Conservation (phyloP, 495 filamentous ascomycete species). For the Xylaria longipes region DNA sequence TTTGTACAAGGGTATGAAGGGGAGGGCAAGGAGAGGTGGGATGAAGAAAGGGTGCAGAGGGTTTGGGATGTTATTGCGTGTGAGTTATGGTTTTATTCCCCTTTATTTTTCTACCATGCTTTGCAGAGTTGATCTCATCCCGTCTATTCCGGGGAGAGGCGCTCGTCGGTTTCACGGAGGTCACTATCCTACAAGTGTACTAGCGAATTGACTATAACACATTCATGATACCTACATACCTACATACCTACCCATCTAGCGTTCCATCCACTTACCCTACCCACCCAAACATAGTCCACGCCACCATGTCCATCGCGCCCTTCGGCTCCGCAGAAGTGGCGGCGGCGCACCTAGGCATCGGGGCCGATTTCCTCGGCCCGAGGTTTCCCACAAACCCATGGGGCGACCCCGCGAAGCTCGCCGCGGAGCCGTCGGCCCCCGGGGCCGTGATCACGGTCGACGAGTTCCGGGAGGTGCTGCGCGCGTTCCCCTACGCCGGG, state of each 20-base stretch:
- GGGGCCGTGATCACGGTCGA: conserved; percentile 41
- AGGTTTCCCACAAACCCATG: conserved; percentile 20
- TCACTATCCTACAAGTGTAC: background rate
- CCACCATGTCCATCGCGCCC: conserved; percentile 46
- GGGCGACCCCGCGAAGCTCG: background rate
- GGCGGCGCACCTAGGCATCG: conserved; percentile 48
- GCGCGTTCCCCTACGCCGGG: conserved; percentile 45
- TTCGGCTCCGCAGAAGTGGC: conserved; percentile 56
- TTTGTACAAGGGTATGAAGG: conserved; percentile 44
- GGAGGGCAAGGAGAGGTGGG: conserved; percentile 39
- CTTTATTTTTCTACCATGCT: background rate
- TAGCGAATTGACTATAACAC: background rate
- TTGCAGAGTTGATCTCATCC: background rate
- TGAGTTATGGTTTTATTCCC: background rate
- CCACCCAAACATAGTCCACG: conserved; percentile 41
- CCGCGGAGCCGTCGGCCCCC: conserved; percentile 8
- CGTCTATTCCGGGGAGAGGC: background rate
- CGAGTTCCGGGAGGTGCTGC: conserved; percentile 44
- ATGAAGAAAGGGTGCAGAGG: conserved; percentile 47
- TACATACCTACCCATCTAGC: background rate
- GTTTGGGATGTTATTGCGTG: conserved; percentile 62
- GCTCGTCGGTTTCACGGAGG: background rate
- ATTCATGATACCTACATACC: background rate
- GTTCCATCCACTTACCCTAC: background rate
- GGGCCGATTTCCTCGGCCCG: conserved; percentile 57